Base-by-base conservation (phyloP, 2,329 filamentous ascomycete species). In the Amauroascus verrucosus region DNA sequence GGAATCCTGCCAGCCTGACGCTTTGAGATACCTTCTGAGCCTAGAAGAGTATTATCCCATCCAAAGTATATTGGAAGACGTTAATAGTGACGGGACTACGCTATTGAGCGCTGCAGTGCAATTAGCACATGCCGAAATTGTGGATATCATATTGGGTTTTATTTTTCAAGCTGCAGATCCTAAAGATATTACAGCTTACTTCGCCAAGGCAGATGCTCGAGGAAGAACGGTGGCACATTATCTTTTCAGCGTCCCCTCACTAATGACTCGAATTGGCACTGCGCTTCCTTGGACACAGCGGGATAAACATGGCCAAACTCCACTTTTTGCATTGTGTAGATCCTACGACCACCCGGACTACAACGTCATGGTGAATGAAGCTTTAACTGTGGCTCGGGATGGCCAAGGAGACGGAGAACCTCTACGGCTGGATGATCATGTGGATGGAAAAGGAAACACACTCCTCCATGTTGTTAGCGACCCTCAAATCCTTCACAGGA, bases 251-350 rank as follows among this genome's bases (percentile, higher is more conserved):
- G 84, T 88, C 7, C 93, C 93, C 1, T 77, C 80, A 51, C 75
- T 98, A 18, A 93, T 98, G 60, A 73, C 76, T 43, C 78, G 79
- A 52, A 84, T 97, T 56, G 90, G 89, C 1, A 77, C 79, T 56
- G 71, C 91, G 59, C 75, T 98, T 51, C 86, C 88, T 7, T 98
- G 93, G 93, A 80, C 82, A 54, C 82, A 94, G 67, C 88, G 85
- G 60, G 93, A 98, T 69, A 94, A 89, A 67, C 96, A 97, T 64
- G 93, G 93, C 0, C 93, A 97, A 69, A 98, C 94, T n/a, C 94
- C 93, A 1, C 73, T 98, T 7, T 97, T 98, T 67, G 93, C 93
- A 1, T 76, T 97, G 0, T 97, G 90, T 67, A 82, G 93, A 61
- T 97, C 89, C 0, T 98, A 98, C 64, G 93, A 98, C 64, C 89